Percentiles rank a stretch among this genome's conserved stretches.
phyloP scores from a whole-genome alignment of 108 stramenopile species.

The Seminavis robusta region DNA sequence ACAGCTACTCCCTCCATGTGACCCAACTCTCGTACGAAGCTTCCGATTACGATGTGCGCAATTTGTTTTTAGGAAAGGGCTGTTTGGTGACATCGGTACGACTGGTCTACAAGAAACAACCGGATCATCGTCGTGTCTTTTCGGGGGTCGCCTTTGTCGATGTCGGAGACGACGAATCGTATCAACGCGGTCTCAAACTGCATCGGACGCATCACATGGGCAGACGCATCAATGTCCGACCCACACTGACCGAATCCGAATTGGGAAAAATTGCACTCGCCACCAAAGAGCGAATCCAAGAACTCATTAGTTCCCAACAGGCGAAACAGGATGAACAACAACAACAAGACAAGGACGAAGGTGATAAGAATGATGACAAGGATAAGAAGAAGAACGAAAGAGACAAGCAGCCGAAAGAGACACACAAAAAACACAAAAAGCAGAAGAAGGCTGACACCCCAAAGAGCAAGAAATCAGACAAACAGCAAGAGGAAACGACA shows the following conservation, averaged over 20 bases:
- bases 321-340: no score
- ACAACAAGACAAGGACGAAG: constrained; percentile 5
- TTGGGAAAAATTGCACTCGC: constrained; percentile 59
- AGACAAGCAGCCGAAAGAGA: constrained; percentile 25
- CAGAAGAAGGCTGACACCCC: constrained; percentile 14
- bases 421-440: constrained; percentile 20
- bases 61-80: constrained; percentile 46
- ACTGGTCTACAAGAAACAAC: constrained; percentile 61
- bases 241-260: constrained; percentile 60
- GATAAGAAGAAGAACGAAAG: constrained; percentile 17
- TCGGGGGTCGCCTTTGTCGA: constrained; percentile 86
- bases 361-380: constrained; percentile 5
- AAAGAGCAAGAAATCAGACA: neutral
- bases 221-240: constrained; percentile 69
- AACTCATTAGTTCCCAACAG: no score
- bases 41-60: constrained; percentile 54
- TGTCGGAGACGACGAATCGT: constrained; percentile 53
- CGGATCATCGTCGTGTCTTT: no score
- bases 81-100: constrained; percentile 65
- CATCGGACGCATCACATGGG: constrained; percentile 50
- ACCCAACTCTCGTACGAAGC: constrained; percentile 73
- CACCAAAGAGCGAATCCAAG: constrained; percentile 62
- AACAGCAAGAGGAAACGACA: neutral
- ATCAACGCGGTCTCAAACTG: constrained; percentile 42
- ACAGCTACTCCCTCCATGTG: constrained; percentile 56